Conservation (phyloP, 768 basidiomycete genomes). For the Sistotremastrum niveocremeum region DNA sequence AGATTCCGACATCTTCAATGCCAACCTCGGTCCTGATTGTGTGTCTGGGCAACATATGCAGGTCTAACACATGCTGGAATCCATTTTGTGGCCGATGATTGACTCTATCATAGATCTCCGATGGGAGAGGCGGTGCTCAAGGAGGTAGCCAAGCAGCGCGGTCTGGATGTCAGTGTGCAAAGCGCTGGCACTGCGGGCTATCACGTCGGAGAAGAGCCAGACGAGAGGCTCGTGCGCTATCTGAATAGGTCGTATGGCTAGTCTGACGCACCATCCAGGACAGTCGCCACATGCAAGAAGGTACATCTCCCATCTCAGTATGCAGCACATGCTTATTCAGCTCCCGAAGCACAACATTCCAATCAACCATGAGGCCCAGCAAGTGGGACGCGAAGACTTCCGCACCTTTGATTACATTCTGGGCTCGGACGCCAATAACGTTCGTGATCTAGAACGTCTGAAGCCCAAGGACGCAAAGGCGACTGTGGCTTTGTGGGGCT, state of each 20-base stretch:
- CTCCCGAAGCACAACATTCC: slow-evolving; percentile 52
- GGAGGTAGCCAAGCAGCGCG: slow-evolving; percentile 52
- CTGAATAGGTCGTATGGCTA: not conserved
- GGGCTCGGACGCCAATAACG: slow-evolving; percentile 70
- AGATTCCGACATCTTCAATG: slow-evolving; percentile 9
- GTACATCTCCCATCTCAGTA: slow-evolving; percentile 20
- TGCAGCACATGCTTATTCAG: not conserved
- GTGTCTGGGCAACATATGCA: slow-evolving; percentile 35
- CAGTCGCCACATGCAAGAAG: slow-evolving; percentile 57
- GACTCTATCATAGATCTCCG: slow-evolving; percentile 81
- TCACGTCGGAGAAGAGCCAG: slow-evolving; percentile 74
- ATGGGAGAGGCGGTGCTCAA: slow-evolving; percentile 84
- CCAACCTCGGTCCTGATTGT: slow-evolving; percentile 48
- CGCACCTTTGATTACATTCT: slow-evolving; percentile 69
- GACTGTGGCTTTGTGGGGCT: slow-evolving; percentile 65
- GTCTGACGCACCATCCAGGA: slow-evolving; percentile 26
- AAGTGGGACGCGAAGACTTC: slow-evolving; percentile 57
- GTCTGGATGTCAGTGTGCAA: slow-evolving; percentile 57
- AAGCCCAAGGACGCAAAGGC: slow-evolving; percentile 37
- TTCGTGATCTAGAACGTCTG: slow-evolving; percentile 43
- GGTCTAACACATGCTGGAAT: not conserved
- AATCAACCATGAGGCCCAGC: slow-evolving; percentile 56
- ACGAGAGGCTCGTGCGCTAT: slow-evolving; percentile 42
- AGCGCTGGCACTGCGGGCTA: slow-evolving; percentile 80
- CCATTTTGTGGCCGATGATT: slow-evolving; percentile 1